Evolutionary conservation across 2,329 filamentous ascomycete species (phyloP).

Genomic region (Fusarium protoensiforme): DNA sequence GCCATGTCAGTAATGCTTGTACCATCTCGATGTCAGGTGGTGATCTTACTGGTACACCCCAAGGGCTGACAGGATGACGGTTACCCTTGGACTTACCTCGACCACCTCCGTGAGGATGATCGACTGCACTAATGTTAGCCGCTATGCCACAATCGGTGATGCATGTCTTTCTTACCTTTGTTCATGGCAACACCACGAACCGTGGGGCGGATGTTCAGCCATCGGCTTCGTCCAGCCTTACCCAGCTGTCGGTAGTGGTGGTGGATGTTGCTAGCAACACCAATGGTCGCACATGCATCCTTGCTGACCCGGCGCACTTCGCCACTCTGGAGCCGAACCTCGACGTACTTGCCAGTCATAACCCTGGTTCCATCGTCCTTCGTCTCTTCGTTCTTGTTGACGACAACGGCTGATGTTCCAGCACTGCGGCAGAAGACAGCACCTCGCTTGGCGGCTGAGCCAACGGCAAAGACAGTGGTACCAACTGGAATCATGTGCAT

Average conservation of each 20-base stretch:
- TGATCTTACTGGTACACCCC: conserved; percentile 88
- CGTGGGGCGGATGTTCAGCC: conserved; percentile 93
- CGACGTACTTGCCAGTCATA: conserved; percentile 81
- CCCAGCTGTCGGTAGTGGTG: conserved; percentile 91
- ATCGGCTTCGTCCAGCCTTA: conserved; percentile 93
- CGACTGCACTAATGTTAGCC: conserved; percentile 61
- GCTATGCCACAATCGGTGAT: neutral
- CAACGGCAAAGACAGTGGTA: conserved; percentile 92
- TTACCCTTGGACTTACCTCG: conserved; percentile 99
- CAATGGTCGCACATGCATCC: conserved; percentile 94
- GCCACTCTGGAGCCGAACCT: conserved; percentile 88
- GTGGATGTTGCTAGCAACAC: conserved; percentile 92
- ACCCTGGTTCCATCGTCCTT: conserved; percentile 68
- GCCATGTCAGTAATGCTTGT: conserved; percentile 17
- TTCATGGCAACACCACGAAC: conserved; percentile 99
- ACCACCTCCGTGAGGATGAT: conserved; percentile 99
- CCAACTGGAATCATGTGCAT: conserved; percentile 96
- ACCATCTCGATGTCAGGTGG: neutral
- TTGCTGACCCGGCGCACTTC: conserved; percentile 90
- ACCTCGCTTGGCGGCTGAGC: conserved; percentile 76
- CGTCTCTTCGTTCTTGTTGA: conserved; percentile 86
- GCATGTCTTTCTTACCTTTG: conserved; percentile 71
- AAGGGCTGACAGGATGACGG: conserved; percentile 91
- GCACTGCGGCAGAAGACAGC: conserved; percentile 96
- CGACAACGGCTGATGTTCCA: conserved; percentile 88